phyloP scores from a whole-genome alignment of 2,329 filamentous ascomycete genomes.

The Ophiosphaerella narmari region DNA sequence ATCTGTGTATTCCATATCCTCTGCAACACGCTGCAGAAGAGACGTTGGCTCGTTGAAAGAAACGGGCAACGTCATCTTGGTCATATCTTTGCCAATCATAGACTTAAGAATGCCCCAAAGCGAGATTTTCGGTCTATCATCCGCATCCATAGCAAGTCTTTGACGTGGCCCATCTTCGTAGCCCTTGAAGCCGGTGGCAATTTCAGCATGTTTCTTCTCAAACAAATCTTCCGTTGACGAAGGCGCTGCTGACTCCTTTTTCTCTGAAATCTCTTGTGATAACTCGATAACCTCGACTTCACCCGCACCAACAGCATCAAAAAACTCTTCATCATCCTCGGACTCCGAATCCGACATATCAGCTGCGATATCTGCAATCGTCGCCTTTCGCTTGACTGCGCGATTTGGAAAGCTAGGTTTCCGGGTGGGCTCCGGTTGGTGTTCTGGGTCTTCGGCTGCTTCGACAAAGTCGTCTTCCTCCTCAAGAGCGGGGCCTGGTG shows the following conservation, averaged over 20 bases:
- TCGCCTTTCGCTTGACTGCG: conserved; percentile 62
- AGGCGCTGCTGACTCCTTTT: conserved; percentile 36
- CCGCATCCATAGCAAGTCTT: conserved; percentile 84
- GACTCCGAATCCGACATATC: conserved; percentile 71
- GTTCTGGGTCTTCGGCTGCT: conserved; percentile 41
- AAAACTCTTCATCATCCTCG: conserved; percentile 88
- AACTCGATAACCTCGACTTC: conserved; percentile 80
- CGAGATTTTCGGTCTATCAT: conserved; percentile 90
- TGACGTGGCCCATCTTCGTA: conserved; percentile 88
- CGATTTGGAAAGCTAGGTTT: conserved; percentile 25
- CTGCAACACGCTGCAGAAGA: conserved; percentile 87
- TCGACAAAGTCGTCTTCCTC: conserved; percentile 40
- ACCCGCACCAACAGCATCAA: conserved; percentile 93
- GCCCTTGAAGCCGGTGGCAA: conserved; percentile 79
- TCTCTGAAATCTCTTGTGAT: conserved; percentile 52
- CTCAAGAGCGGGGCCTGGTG: conserved; percentile 12
- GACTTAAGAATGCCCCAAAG: conserved; percentile 98
- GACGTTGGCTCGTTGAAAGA: conserved; percentile 99
- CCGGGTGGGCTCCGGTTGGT: conserved; percentile 28
- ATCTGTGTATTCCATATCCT: conserved; percentile 98
- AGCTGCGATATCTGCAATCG: conserved; percentile 71
- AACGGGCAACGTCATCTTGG: conserved; percentile 97
- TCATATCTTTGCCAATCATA: conserved; percentile 99
- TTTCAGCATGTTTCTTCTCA: conserved; percentile 61
- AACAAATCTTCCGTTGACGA: conserved; percentile 53